Base-by-base conservation (phyloP, 1,284 basidiomycete genomes). In the Moniliella sp. region DNA sequence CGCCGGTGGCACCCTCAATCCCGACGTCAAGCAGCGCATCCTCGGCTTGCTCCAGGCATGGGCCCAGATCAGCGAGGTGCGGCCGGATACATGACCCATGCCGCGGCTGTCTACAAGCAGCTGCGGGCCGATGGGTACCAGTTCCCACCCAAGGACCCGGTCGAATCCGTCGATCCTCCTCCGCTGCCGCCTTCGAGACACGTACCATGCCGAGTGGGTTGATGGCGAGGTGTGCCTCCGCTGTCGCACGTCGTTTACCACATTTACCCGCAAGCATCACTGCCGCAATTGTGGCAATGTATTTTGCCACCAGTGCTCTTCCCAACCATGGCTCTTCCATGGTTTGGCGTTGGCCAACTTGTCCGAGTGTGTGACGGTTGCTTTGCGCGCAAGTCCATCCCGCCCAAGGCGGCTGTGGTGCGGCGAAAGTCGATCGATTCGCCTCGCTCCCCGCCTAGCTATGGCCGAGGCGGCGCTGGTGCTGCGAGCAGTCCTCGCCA, bases 221-320 rank as follows among this genome's bases (percentile, higher is more conserved):
- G 88, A 97, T 58, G 82, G 82, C 1, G 79, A 88, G 18, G 75
- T 86, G 9, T 99, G 91, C 62, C 72, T 91, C 45, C 74, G 84
- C 15, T 99, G 91, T 62, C 72, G 91, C 13, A 76, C 78, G 0
- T 62, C 78, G 0, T 99, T 99, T 64, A 75, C 76, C 1, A 88
- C 93, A 50, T 93, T 86, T 25, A 94, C 93, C 57, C 74, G 91
- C 37, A 94, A 94, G 61, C 91, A 97, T 57, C 91, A 99, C 60
- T 99, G 91, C 61, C 73, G 91, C 5, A 94, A 94, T 61, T 99
- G 91, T 61, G 91, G 91, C 5, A 75, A 79, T 51, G 82, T 97
- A n/a, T 97, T 93, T 55, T 86, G 93, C 62, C 82, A 88, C 40
- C 70, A 75, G 33, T 99, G 91, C 62, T 88, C 83, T 0, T 75